Base-by-base conservation (phyloP, 441 rosid genomes). In the Erodium moschatum region DNA sequence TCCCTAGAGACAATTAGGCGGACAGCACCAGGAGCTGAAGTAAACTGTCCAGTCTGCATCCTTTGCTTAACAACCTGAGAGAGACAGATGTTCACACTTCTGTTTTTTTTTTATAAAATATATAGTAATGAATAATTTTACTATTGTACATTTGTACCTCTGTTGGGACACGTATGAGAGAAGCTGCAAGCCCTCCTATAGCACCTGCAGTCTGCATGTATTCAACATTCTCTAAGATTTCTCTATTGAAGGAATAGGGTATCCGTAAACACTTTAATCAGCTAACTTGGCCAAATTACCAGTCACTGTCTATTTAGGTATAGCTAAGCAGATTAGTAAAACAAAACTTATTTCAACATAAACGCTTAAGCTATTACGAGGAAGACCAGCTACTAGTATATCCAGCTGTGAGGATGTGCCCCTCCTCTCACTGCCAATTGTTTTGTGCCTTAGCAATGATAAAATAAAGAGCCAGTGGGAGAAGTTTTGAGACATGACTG, bases 161-260 rank as follows among this genome's bases (percentile, higher is more conserved):
- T 1, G 97, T 94, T 58, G 99, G 97, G 66, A 94, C 97, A 79
- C 96, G 94, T 50, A 94, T 87, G 33, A 94, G 81, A 74, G 99
- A 91, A 77, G 99, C 99, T 74, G 96, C 94, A 77, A 89, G 61
- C 73, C 99, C 99, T 69, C 99, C 97, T 19, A 91, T 75, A 38
- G 96, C 97, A 68, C 97, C 99, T 1, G 99, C 99, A 60, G 90
- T 87, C 99, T 94, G 81, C 80, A 82, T 60, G 78, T 75, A 74
- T 63, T 76, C 46, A 81, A 64, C 20, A 76, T 29, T 50, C 70
- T 21, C 52, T 62, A 48, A 38, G 33, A 35, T 2, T 13, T 40
- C 56, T 54, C 64, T 72, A 72, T 21, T 44, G 7, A 18, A n/a
- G 3, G 27, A 69, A 67, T 31, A 24, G 63, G 50, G 3, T 13